phyloP scores from a whole-genome alignment of 148 eudicot genomes.

The Nepenthes gracilis region DNA sequence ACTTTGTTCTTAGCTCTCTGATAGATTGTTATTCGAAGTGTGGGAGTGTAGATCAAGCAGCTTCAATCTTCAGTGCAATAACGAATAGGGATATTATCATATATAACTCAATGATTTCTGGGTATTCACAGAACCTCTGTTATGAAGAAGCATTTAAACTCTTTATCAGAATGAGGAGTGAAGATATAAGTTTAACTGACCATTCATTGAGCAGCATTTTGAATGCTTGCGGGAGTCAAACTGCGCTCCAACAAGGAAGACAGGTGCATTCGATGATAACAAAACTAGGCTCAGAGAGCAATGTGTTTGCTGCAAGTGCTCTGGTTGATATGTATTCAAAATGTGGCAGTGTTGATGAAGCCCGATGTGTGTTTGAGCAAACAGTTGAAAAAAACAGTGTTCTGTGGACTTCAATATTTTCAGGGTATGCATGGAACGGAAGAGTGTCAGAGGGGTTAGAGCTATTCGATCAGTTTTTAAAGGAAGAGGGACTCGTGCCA shows the following conservation, averaged over 20 bases:
- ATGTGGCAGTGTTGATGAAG: slow-evolving; percentile 23
- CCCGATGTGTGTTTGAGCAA: slow-evolving; percentile 15
- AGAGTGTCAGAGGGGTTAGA: slow-evolving; percentile 23
- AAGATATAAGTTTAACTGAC: slow-evolving; percentile 12
- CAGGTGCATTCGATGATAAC: slow-evolving; percentile 27
- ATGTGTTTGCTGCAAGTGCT: slow-evolving; percentile 24
- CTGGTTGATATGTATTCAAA: slow-evolving; percentile 31
- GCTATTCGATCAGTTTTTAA: slow-evolving; percentile 22
- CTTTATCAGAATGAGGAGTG: slow-evolving; percentile 17
- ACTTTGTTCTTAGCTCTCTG: slow-evolving; percentile 20
- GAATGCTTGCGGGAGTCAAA: slow-evolving; percentile 27
- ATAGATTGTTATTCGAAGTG: slow-evolving; percentile 34
- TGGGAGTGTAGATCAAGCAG: slow-evolving; percentile 21
- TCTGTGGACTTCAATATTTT: slow-evolving; percentile 31
- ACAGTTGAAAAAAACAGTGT: slow-evolving; percentile 14
- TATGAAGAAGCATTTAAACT: slow-evolving; percentile 23
- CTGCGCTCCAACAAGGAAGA: slow-evolving; percentile 19
- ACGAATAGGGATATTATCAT: slow-evolving; percentile 16
- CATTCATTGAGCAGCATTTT: slow-evolving; percentile 29
- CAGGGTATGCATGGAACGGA: slow-evolving; percentile 36
- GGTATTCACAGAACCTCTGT: slow-evolving; percentile 18
- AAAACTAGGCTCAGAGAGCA: slow-evolving; percentile 20
- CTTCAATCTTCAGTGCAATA: slow-evolving; percentile 14
- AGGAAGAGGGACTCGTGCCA: slow-evolving; percentile 10
- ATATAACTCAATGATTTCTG: slow-evolving; percentile 32